These are phyloP conservation scores for Lipomyces kockii DNA, from an alignment of 805 yeast genomes.

Conservation along the genomic window DNA sequence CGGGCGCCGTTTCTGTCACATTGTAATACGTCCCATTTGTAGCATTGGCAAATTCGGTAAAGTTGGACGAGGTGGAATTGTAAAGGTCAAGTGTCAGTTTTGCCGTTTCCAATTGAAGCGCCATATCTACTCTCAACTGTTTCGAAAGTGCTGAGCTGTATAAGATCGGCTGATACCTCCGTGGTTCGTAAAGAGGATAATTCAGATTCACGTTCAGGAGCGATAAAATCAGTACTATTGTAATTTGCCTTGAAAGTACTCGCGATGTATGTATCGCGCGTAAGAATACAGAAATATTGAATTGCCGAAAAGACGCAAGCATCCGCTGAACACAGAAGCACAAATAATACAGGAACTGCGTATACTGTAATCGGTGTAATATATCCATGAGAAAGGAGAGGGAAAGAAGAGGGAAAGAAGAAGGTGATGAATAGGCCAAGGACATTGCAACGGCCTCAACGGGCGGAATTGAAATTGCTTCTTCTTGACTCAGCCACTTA, in stretches of 20 bases:
- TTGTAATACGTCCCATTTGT: neutral
- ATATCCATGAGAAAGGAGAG: neutral
- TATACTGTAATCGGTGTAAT: neutral
- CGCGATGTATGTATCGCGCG: neutral
- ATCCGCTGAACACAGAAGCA: neutral
- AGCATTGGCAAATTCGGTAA: neutral
- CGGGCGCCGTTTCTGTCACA: neutral
- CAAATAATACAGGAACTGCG: neutral
- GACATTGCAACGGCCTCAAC: neutral
- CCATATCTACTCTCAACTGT: neutral
- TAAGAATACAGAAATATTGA: neutral
- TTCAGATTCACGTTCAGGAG: slow-evolving; percentile 12
- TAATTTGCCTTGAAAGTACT: neutral
- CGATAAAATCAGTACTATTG: neutral
- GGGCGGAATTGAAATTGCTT: neutral
- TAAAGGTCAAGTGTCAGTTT: neutral
- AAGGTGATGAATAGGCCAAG: neutral
- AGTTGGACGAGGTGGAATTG: neutral
- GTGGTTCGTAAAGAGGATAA: slow-evolving; percentile 9
- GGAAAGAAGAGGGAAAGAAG: neutral
- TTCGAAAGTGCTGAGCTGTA: neutral
- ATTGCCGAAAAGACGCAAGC: neutral
- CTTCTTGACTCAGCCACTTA: too few species aligned
- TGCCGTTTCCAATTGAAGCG: neutral
- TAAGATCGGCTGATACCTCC: neutral